Percentiles rank a stretch among this genome's conserved stretches.
These are phyloP conservation scores for Setaria viridis DNA, from an alignment of 202 grass and related monocot species.

Conservation along the genomic window DNA sequence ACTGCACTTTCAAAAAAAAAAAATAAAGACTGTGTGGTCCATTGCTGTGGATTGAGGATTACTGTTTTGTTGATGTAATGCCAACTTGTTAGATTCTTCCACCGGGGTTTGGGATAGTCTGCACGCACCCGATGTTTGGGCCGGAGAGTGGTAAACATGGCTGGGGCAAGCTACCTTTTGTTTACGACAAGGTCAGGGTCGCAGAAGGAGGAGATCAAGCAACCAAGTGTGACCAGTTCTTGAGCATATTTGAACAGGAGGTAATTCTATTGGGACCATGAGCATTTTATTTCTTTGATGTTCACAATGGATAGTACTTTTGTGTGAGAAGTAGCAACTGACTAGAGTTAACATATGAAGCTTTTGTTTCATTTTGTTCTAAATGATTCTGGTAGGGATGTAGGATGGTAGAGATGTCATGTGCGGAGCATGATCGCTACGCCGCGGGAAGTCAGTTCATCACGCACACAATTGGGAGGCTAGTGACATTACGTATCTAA, in stretches of 20 bases:
- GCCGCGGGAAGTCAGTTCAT: slow-evolving; percentile 74
- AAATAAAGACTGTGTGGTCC: neutral
- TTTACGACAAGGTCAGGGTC: slow-evolving; percentile 73
- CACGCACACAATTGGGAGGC: slow-evolving; percentile 81
- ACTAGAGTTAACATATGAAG: neutral
- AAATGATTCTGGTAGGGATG: slow-evolving; percentile 53
- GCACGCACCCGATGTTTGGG: slow-evolving; percentile 80
- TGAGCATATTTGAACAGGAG: slow-evolving; percentile 72
- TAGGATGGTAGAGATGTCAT: slow-evolving; percentile 80
- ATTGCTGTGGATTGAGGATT: neutral
- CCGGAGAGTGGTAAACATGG: slow-evolving; percentile 74
- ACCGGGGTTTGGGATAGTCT: slow-evolving; percentile 58
- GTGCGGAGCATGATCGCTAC: slow-evolving; percentile 65
- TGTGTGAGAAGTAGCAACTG: neutral
- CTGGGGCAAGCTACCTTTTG: slow-evolving; percentile 60
- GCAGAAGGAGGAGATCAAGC: slow-evolving; percentile 45
- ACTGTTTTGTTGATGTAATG: neutral
- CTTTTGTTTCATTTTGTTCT: slow-evolving; percentile 3
- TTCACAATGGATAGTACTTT: too few species aligned
- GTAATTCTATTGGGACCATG: slow-evolving; percentile 31
- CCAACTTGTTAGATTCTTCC: slow-evolving; percentile 57
- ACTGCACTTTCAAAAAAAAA: neutral
- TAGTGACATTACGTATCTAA: neutral
- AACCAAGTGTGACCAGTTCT: slow-evolving; percentile 56
- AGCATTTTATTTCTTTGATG: neutral